phyloP scores from a whole-genome alignment of 2,329 filamentous ascomycete species.

The Paecilomyces dactylethromorphus region DNA sequence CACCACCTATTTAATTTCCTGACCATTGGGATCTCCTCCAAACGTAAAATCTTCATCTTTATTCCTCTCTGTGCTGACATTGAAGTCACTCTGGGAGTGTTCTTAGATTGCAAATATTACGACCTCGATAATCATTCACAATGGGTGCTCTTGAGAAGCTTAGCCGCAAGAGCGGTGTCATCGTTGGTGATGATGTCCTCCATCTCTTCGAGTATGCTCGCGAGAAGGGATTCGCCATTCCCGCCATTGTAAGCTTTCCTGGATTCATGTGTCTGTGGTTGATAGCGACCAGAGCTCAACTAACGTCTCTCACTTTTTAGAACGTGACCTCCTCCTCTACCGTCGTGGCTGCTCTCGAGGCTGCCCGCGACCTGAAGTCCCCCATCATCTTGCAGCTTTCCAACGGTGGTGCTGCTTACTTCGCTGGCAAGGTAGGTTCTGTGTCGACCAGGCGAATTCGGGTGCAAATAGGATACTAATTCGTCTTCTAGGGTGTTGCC shows the following conservation, averaged over 20 bases:
- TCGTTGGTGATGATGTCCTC: constrained; percentile 60
- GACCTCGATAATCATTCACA: constrained; percentile 12
- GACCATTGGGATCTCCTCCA: neutral
- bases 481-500: constrained; percentile 56
- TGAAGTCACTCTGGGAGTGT: neutral
- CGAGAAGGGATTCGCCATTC: constrained; percentile 81
- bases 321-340: constrained; percentile 94
- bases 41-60: neutral
- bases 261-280: neutral
- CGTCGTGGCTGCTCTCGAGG: constrained; percentile 82
- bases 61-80: neutral
- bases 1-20: neutral
- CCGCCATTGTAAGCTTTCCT: constrained; percentile 59
- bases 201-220: constrained; percentile 84
- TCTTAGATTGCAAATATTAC: neutral
- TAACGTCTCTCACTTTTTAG: constrained; percentile 26
- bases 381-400: constrained; percentile 91
- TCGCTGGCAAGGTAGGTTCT: constrained; percentile 67
- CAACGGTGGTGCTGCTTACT: constrained; percentile 89
- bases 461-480: constrained; percentile 1
- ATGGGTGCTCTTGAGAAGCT: constrained; percentile 50
- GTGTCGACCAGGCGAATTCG: neutral
- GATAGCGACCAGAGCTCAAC: neutral
- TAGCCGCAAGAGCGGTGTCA: constrained; percentile 59
- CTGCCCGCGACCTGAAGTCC: constrained; percentile 82